Conservation (phyloP, 148 eudicot species). For the Mesembryanthemum crystallinum region DNA sequence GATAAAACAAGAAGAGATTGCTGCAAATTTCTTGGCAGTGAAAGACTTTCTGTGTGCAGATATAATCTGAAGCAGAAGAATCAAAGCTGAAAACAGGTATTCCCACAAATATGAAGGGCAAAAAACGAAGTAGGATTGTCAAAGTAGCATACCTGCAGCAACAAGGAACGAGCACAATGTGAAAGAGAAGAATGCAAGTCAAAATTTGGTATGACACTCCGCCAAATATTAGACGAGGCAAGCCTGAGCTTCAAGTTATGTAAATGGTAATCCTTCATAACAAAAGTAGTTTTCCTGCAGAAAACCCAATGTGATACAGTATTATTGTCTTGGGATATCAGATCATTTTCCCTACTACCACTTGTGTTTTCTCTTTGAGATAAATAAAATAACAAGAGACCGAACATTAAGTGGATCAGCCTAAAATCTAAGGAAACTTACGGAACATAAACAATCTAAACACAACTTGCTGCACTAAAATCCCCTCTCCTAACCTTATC, state of each 20-base stretch:
- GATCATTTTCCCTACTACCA: too few species aligned
- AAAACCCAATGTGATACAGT: not conserved
- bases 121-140: not conserved
- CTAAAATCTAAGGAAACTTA: too few species aligned
- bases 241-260: constrained; percentile 63
- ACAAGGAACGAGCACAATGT: constrained; percentile 54
- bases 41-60: constrained; percentile 75
- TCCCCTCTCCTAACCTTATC: too few species aligned
- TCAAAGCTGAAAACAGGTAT: constrained; percentile 7
- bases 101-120: not conserved
- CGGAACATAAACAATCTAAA: too few species aligned
- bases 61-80: constrained; percentile 55
- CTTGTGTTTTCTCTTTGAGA: too few species aligned
- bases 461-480: too few species aligned
- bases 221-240: constrained; percentile 63
- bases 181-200: constrained; percentile 44
- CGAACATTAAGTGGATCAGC: too few species aligned
- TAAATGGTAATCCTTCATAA: constrained; percentile 51
- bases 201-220: constrained; percentile 32
- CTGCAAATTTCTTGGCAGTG: constrained; percentile 42
- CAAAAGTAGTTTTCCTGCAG: constrained; percentile 42
- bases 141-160: constrained; percentile 58
- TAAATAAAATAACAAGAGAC: too few species aligned
- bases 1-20: constrained; percentile 40
- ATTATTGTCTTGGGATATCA: not conserved